Conservation (phyloP, 1,139 yeast genomes). For the Geotrichum candidum region DNA sequence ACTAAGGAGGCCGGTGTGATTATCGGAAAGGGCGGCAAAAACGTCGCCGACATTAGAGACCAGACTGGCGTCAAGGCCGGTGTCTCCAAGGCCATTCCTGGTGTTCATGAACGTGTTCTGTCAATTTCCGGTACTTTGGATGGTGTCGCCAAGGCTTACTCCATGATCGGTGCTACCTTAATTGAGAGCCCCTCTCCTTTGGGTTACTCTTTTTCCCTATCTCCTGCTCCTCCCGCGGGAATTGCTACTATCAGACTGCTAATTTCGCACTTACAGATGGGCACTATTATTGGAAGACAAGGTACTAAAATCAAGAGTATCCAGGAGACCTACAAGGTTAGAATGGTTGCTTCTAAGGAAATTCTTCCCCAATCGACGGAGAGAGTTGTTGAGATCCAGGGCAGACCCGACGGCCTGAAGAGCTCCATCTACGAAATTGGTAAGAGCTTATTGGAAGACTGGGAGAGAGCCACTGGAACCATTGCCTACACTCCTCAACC, state of each 20-base stretch:
- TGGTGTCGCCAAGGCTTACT: conserved; percentile 65
- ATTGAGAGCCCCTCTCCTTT: conserved; percentile 34
- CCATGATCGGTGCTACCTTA: conserved; percentile 65
- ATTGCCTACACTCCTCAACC: conserved; percentile 59
- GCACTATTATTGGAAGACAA: conserved; percentile 81
- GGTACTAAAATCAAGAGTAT: conserved; percentile 78
- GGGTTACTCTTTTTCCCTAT: conserved; percentile 46
- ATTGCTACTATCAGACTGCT: conserved; percentile 59
- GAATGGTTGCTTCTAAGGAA: conserved; percentile 85
- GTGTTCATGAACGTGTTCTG: conserved; percentile 78
- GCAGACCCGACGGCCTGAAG: conserved; percentile 57
- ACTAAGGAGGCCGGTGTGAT: conserved; percentile 89
- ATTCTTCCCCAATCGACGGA: conserved; percentile 80
- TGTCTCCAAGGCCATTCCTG: conserved; percentile 73
- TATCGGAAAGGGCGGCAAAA: conserved; percentile 81
- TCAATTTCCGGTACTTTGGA: conserved; percentile 78
- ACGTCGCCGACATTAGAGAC: conserved; percentile 72
- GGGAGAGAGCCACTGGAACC: conserved; percentile 55
- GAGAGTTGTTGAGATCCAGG: conserved; percentile 84
- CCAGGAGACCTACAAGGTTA: conserved; percentile 63
- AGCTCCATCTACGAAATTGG: conserved; percentile 58
- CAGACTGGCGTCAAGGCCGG: conserved; percentile 83
- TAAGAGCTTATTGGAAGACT: conserved; percentile 69
- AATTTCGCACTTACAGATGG: conserved; percentile 83
- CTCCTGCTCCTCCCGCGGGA: conserved; percentile 48